Evolutionary conservation across 1,139 yeast species (phyloP), one percentile per base, ranked within the genome.

Genomic region (Sugiyamaella novakii): DNA sequence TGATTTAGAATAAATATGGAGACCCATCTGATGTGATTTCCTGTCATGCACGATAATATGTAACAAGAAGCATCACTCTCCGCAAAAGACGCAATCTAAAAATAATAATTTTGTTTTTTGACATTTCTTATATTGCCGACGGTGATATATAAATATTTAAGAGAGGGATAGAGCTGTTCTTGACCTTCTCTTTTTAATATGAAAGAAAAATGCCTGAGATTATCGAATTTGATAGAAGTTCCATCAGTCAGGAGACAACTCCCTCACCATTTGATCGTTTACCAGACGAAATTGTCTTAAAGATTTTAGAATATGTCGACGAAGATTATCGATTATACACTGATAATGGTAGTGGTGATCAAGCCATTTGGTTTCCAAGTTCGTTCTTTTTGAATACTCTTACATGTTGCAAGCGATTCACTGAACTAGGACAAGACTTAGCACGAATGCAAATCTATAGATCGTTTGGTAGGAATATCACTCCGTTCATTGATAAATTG

Each of bases 241-340:
- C 40, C 17, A 36, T 10, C 12, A 8, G n/a, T n/a, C n/a, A n/a
- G n/a, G n/a, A n/a, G n/a, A n/a, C n/a, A n/a, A n/a, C n/a, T n/a
- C n/a, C 24, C 10, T 25, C 11, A 6, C 28, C 2, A 5, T 31
- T 41, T 17, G 44, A 31, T n/a, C 19, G 24, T 3, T 38, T 45
- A 28, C 49, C 49, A 8, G 49, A 45, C 19, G 49, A 45, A 38
- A 33, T 45, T 12, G 25, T 45, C 5, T 21, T 31, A 28, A 38
- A 41, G 35, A 45, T 45, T 17, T 7, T 45, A 15, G 44, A 45
- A 25, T 35, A 38, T 33, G 31, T 45, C 17, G 49, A 45, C 22
- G 44, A 45, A 14, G 44, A 41, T 41, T 31, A 41, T 25, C 44
- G 44, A 6, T 21, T 24, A 7, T 40, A 45, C 14, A 34, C 43